Evolutionary conservation across 495 filamentous ascomycete species (phyloP).

Genomic region (Hypoxylon subgilvum): DNA sequence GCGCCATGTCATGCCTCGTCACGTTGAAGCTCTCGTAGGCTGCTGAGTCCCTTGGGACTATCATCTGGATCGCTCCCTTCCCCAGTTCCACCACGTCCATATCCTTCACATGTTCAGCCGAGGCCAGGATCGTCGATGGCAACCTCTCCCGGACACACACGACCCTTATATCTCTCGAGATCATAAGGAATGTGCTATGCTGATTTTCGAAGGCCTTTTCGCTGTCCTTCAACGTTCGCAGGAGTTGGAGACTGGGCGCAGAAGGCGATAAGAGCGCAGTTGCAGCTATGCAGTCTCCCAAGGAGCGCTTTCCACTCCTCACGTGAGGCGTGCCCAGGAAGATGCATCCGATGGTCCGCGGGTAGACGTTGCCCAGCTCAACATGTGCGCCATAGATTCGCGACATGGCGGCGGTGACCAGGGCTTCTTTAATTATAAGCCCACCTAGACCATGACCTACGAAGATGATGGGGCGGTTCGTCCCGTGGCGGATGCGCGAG

Average conservation of each 20-base stretch:
- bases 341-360: conserved; percentile 44
- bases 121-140: conserved; percentile 35
- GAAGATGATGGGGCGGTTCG: conserved; percentile 47
- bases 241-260: conserved; percentile 22
- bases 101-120: conserved; percentile 29
- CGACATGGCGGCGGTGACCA: conserved; percentile 41
- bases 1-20: conserved; percentile 27
- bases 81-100: conserved; percentile 35
- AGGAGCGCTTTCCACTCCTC: conserved; percentile 36
- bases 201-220: conserved; percentile 33
- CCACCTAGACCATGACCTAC: conserved; percentile 48
- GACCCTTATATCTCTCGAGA: conserved; percentile 42
- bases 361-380: conserved; percentile 42
- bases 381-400: conserved; percentile 42
- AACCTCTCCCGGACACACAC: conserved; percentile 40
- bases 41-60: conserved; percentile 41
- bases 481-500: conserved; percentile 27
- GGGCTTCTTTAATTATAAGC: conserved; percentile 45
- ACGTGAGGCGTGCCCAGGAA: conserved; percentile 51
- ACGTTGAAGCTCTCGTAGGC: conserved; percentile 41
- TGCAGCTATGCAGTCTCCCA: conserved; percentile 40
- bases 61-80: conserved; percentile 37
- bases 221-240: conserved; percentile 30
- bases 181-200: conserved; percentile 37
- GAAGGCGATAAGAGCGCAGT: conserved; percentile 34